phyloP scores from a whole-genome alignment of 768 basidiomycete species.

The Floccularia luteovirens region DNA sequence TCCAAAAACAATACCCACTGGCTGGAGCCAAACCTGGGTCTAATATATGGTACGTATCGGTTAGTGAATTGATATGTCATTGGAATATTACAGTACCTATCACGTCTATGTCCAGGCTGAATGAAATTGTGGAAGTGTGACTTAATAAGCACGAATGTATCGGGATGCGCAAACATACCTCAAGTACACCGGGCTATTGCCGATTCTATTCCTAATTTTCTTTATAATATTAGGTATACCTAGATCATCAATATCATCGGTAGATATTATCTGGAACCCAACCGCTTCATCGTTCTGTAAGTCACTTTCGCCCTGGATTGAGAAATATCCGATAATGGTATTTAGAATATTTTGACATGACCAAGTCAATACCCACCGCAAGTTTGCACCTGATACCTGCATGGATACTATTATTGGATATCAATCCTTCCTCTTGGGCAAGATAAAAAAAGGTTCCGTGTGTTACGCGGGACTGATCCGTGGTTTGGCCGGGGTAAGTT shows the following conservation, averaged over 20 bases:
- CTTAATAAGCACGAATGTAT: conserved; percentile 1
- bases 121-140: conserved; percentile 1
- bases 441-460: conserved; percentile 86
- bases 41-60: conserved; percentile 6
- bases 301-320: conserved; percentile 47
- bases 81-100: conserved; percentile 36
- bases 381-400: conserved; percentile 83
- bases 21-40: conserved; percentile 79
- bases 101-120: conserved; percentile 75
- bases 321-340: neutral
- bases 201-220: conserved; percentile 66
- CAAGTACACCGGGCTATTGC: conserved; percentile 69
- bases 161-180: conserved; percentile 30
- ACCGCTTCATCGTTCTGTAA: conserved; percentile 61
- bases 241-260: conserved; percentile 78
- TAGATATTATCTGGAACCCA: conserved; percentile 74
- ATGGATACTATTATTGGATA: conserved; percentile 74
- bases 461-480: conserved; percentile 60
- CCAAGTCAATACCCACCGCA: conserved; percentile 21
- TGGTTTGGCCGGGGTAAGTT: conserved; percentile 48
- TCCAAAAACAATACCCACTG: conserved; percentile 34
- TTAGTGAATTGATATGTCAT: neutral
- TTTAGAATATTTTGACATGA: conserved; percentile 15
- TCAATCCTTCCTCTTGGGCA: conserved; percentile 70
- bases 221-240: conserved; percentile 65